Conservation (phyloP, 345 rosid genomes). For the Geranium brycei region DNA sequence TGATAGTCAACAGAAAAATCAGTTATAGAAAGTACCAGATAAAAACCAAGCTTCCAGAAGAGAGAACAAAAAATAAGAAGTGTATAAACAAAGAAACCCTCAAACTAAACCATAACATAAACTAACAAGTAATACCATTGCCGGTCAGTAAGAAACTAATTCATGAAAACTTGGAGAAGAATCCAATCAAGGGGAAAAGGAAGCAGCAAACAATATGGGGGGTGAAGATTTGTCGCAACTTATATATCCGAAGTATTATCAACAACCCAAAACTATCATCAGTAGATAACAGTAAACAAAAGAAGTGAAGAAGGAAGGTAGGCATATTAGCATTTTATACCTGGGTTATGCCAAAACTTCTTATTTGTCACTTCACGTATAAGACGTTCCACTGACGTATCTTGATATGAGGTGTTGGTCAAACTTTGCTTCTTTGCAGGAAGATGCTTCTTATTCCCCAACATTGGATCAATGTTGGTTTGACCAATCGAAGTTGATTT, state of each 20-base stretch:
- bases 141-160: not conserved
- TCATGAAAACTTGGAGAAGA: not conserved
- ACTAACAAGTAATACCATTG: not conserved
- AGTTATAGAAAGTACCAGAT: not conserved
- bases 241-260: too few species aligned
- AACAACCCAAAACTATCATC: too few species aligned
- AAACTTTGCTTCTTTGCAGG: constrained; percentile 43
- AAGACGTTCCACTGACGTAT: constrained; percentile 96
- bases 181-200: not conserved
- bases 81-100: not conserved
- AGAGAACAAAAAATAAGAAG: not conserved
- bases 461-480: constrained; percentile 52
- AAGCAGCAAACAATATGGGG: not conserved
- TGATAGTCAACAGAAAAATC: constrained; percentile 20
- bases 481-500: constrained; percentile 41
- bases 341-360: constrained; percentile 87
- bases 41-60: not conserved
- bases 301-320: constrained; percentile 2
- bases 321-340: constrained; percentile 17
- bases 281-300: not conserved
- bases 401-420: constrained; percentile 47
- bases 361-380: constrained; percentile 92
- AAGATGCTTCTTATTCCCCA: constrained; percentile 54
- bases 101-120: not conserved
- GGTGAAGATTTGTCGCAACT: too few species aligned